Evolutionary conservation across 176 grass and related monocot genomes (phyloP), one percentile per base, ranked within the genome.

Genomic region (Zoysia japonica): DNA sequence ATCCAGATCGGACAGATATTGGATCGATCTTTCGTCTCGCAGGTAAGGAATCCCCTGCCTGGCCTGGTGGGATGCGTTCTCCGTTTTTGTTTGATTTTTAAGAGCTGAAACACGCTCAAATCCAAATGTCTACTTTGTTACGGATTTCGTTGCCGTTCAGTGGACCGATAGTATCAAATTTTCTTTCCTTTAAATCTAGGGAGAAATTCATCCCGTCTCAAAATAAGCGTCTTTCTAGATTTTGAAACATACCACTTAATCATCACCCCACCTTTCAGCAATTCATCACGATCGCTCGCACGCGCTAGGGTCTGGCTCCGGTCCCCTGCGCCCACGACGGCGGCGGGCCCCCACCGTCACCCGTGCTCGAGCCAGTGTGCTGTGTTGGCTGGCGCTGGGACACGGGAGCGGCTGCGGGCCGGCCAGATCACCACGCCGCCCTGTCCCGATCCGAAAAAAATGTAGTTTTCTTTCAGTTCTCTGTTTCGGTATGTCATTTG

Each of bases 21-120:
- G 6, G 42, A 47, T 46, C 42, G 6, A 68, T 47, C 66, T 5
- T 17, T 46, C 9, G 2, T 5, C 16, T 46, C 66, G 3, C 11
- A 7, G 66, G 66, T 68, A 68, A 68, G 66, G 7, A 46, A 68
- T 5, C 64, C n/a, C 56, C n/a, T 19, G n/a, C 56, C n/a, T 60
- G n/a, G n/a, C 56, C 4, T 39, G 3, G 36, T 37, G 11, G 28
- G 61, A 64, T 64, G 35, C 35, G 36, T 64, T 9, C 19, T 64
- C 19, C 19, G 20, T 61, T 35, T 35, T 36, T 10, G 7, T 13
- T 40, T 11, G 13, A 15, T 14, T 1, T 13, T 39, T 9, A 3
- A 1, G 1, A 14, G 11, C 35, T 39, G 36, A 10, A 28, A 28
- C 9, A 9, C 28, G 2, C 60, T 36, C 60, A 11, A 38, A 62